Conservation (phyloP, 805 yeast genomes). For the Ogataea polymorpha region DNA sequence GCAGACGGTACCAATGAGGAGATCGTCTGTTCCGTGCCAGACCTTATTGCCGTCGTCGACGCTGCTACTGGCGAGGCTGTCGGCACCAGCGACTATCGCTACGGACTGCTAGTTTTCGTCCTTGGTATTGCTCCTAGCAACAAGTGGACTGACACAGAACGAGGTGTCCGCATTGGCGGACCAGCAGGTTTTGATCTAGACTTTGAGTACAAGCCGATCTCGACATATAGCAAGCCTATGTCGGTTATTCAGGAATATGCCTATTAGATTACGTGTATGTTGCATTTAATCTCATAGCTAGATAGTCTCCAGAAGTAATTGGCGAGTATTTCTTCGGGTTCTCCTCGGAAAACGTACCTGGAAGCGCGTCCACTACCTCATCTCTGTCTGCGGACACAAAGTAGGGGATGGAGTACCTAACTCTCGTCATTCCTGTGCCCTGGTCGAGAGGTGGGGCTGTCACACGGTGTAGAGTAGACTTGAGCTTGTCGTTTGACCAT, state of each 20-base stretch:
- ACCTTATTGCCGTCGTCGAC: constrained; percentile 41
- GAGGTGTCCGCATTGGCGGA: constrained; percentile 41
- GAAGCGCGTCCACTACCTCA: constrained; percentile 20
- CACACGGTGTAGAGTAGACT: constrained; percentile 41
- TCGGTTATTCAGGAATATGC: constrained; percentile 40
- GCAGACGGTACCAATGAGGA: constrained; percentile 23
- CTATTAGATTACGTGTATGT: constrained; percentile 13
- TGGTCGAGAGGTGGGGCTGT: constrained; percentile 26
- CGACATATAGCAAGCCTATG: constrained; percentile 34
- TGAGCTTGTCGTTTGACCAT: constrained; percentile 37
- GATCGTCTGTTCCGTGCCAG: constrained; percentile 44
- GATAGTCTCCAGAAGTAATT: constrained; percentile 23
- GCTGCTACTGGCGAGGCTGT: constrained; percentile 44
- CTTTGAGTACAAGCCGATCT: constrained; percentile 37
- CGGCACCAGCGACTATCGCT: constrained; percentile 47
- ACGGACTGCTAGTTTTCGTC: constrained; percentile 43
- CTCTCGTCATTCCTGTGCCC: constrained; percentile 17
- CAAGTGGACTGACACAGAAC: constrained; percentile 36
- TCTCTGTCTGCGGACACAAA: constrained; percentile 25
- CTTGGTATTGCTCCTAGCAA: constrained; percentile 38
- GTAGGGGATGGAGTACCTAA: constrained; percentile 30
- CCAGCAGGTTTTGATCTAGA: constrained; percentile 37
- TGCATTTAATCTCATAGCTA: constrained; percentile 21
- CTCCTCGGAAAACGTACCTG: constrained; percentile 18
- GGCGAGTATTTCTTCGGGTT: constrained; percentile 21